These are phyloP conservation scores for Piromyces finnis DNA, from an alignment of 192 early-diverging fungal species.

Conservation along the genomic window DNA sequence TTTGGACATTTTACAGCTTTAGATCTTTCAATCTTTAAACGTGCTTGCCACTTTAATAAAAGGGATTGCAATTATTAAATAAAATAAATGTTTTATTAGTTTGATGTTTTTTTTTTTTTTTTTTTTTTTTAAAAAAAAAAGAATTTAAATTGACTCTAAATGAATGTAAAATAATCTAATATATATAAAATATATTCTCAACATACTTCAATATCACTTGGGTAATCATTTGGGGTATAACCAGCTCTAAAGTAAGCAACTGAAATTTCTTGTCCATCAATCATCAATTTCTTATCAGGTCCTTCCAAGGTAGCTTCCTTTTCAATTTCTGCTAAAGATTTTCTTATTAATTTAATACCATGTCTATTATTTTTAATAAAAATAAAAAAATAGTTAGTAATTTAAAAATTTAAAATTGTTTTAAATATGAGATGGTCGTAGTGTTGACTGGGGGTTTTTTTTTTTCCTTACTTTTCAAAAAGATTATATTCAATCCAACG, in stretches of 20 bases:
- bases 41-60: conserved; percentile 61
- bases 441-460: no score
- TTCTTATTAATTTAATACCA: conserved; percentile 37
- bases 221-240: conserved; percentile 78
- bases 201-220: conserved; percentile 18
- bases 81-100: no score
- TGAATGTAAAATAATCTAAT: no score
- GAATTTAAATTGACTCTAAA: no score
- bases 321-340: conserved; percentile 46
- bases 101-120: no score
- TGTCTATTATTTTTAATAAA: conserved; percentile 16
- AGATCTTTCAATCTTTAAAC: conserved; percentile 67
- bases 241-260: conserved; percentile 83
- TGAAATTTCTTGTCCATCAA: conserved; percentile 55
- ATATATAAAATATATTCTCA: no score
- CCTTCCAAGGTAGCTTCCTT: conserved; percentile 37
- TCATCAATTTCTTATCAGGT: conserved; percentile 28
- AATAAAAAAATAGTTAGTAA: no score
- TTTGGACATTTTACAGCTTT: conserved; percentile 73
- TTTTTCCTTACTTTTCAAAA: conserved; percentile 31
- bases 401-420: no score
- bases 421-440: no score
- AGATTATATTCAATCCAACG: conserved; percentile 67
- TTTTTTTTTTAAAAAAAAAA: no score
- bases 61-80: background rate